Conservation (phyloP, 352 stramenopile genomes). For the Lagenidium sp. region DNA sequence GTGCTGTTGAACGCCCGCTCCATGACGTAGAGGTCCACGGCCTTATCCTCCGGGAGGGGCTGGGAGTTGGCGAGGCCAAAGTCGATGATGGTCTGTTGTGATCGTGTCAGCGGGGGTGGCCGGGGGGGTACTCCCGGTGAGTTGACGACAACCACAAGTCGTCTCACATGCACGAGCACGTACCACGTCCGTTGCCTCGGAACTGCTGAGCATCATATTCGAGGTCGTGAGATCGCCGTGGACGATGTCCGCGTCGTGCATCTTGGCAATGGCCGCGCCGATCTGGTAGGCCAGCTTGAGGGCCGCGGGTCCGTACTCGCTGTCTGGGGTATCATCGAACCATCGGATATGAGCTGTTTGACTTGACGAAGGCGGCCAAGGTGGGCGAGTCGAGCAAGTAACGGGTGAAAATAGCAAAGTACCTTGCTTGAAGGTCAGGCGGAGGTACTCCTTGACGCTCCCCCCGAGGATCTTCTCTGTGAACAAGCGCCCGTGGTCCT, state of each 20-base stretch:
- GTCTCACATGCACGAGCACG: conserved; percentile 3
- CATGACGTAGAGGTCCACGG: conserved; percentile 91
- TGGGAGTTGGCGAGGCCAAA: conserved; percentile 82
- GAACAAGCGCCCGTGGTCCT: conserved; percentile 58
- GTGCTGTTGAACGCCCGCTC: conserved; percentile 89
- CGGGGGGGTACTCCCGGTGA: too few species aligned
- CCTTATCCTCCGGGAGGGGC: conserved; percentile 85
- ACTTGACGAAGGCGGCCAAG: too few species aligned
- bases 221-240: conserved; percentile 93
- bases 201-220: conserved; percentile 87
- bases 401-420: too few species aligned
- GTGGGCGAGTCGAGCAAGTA: too few species aligned
- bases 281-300: conserved; percentile 75
- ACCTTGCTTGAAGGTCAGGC: conserved; percentile 42
- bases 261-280: conserved; percentile 83
- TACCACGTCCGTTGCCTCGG: conserved; percentile 53
- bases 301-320: conserved; percentile 36
- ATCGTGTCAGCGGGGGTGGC: not conserved
- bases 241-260: conserved; percentile 90
- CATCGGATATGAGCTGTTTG: too few species aligned
- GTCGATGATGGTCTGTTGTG: conserved; percentile 67
- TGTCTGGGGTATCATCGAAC: conserved; percentile 24
- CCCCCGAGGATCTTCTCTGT: conserved; percentile 59
- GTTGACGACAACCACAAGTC: not conserved
- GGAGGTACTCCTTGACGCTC: conserved; percentile 69